Percentiles rank a stretch among this genome's conserved stretches.
phyloP scores from a whole-genome alignment of 2,329 filamentous ascomycete genomes.

The Mycosphaerelloides madeirae region DNA sequence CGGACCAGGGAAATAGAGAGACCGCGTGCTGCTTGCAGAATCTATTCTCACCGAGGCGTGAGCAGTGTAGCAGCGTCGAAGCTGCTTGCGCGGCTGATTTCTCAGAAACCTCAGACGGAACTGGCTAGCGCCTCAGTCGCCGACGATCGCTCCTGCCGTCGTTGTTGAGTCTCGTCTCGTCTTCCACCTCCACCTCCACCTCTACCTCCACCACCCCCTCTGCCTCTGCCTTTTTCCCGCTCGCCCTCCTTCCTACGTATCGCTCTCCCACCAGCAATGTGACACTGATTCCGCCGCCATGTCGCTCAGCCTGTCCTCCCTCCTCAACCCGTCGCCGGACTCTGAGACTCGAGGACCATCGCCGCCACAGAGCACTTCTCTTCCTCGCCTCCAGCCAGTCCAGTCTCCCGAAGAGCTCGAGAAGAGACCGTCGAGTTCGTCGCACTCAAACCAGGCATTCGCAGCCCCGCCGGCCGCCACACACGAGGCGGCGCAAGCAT shows the following conservation, averaged over 20 bases:
- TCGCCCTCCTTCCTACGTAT: neutral
- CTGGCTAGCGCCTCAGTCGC: too few species aligned
- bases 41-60: too few species aligned
- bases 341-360: slow-evolving; percentile 10
- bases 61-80: too few species aligned
- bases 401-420: slow-evolving; percentile 19
- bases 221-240: neutral
- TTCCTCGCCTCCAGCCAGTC: slow-evolving; percentile 17
- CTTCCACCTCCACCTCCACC: too few species aligned
- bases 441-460: slow-evolving; percentile 12
- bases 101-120: too few species aligned
- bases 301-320: slow-evolving; percentile 29
- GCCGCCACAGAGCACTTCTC: slow-evolving; percentile 20
- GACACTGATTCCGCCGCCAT: slow-evolving; percentile 13
- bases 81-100: too few species aligned
- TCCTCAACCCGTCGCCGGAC: slow-evolving; percentile 35
- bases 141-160: too few species aligned
- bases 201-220: too few species aligned
- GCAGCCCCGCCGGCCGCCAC: slow-evolving; percentile 24
- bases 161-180: too few species aligned
- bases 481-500: slow-evolving; percentile 38
- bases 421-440: slow-evolving; percentile 16
- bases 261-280: slow-evolving; percentile 10
- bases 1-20: too few species aligned
- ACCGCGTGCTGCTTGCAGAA: too few species aligned